Base-by-base conservation (phyloP, 495 filamentous ascomycete species). In the Echria macrotheca region DNA sequence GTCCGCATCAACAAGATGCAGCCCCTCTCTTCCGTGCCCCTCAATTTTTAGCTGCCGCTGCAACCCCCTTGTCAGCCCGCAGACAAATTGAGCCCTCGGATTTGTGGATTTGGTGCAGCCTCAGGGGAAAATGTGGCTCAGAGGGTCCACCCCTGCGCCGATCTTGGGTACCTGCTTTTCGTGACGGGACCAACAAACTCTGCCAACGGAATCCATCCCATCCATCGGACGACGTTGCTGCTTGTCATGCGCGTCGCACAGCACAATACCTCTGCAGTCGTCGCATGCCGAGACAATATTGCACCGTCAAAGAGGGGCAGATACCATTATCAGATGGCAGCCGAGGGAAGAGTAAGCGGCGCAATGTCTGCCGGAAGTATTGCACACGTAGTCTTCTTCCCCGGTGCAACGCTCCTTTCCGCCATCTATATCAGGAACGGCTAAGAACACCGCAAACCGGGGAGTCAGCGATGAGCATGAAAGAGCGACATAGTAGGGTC, bases 41-140 rank as follows among this genome's bases (percentile, higher is more conserved):
- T 40, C 46, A 10, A 48, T 39, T 48, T n/a, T 48, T 40, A 48
- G 46, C 46, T 48, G 46, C 46, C 46, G 46, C 46, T n/a, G n/a
- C 21, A n/a, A 28, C 25, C 25, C 45, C 46, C 45, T 35, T 48
- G 33, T 11, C 35, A 15, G 36, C 35, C 22, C 46, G 33, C 42
- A n/a, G n/a, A 8, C 22, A 44, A 44, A 12, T 43, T 18, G 33
- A 12, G 24, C 15, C 26, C 35, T 48, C 7, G 33, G 35, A 39
- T 48, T 39, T 28, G 33, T 25, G 46, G 46, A 48, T 47, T 47
- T 17, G 14, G 19, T 17, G 17, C 19, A 35, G 37, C 29, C 32
- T 33, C 39, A 32, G 39, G 33, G 45, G 45, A 33, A 29, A 40
- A 14, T 15, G 46, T 38, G 46, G 46, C 46, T 48, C 29, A 48